Evolutionary conservation across 2,329 filamentous ascomycete species (phyloP).

Genomic region (Ramularia endophylla): DNA sequence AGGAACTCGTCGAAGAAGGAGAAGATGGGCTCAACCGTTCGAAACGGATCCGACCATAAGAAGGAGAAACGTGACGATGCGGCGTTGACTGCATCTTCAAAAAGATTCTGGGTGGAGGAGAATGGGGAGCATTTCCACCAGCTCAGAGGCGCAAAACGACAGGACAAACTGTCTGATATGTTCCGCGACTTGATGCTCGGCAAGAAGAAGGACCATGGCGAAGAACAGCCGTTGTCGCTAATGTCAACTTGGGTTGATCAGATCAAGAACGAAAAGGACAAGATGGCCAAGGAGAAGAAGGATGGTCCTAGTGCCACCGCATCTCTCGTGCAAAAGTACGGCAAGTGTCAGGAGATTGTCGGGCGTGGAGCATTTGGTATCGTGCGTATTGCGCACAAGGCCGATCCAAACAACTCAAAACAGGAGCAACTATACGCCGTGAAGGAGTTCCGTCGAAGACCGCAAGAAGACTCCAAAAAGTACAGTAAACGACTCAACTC

Average conservation of each 20-base stretch:
- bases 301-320: conserved; percentile 66
- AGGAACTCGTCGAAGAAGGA: conserved; percentile 28
- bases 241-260: conserved; percentile 97
- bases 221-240: conserved; percentile 78
- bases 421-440: conserved; percentile 91
- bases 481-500: conserved; percentile 97
- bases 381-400: conserved; percentile 95
- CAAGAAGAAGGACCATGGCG: conserved; percentile 67
- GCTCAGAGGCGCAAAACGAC: conserved; percentile 80
- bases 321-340: conserved; percentile 91
- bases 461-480: conserved; percentile 92
- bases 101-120: conserved; percentile 53
- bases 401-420: conserved; percentile 68
- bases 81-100: conserved; percentile 16
- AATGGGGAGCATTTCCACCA: conserved; percentile 79
- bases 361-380: conserved; percentile 96
- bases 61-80: conserved; percentile 26
- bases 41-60: conserved; percentile 27
- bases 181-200: conserved; percentile 76
- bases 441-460: conserved; percentile 93
- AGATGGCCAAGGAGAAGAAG: conserved; percentile 67
- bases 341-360: conserved; percentile 96
- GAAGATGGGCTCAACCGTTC: conserved; percentile 17
- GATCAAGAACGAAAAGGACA: conserved; percentile 79
- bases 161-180: conserved; percentile 93